Evolutionary conservation across 345 rosid genomes (phyloP).

Genomic region (Corchorus olitorius): DNA sequence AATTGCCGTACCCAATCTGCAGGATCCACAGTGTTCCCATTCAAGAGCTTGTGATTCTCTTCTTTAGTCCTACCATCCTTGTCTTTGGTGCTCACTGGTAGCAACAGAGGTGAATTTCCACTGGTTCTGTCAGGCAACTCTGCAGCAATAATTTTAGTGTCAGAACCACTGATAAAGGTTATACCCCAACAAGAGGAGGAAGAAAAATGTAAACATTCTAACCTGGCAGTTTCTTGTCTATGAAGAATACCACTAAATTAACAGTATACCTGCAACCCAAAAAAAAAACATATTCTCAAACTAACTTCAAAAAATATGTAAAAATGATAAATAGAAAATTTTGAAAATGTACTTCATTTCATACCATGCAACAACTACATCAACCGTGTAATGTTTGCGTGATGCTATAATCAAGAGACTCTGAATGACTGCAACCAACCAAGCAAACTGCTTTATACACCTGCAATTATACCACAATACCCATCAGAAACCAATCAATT

Average conservation of each 20-base stretch:
- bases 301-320: constrained; percentile 18
- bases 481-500: background rate
- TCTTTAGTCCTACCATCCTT: constrained; percentile 75
- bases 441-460: constrained; percentile 81
- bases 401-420: constrained; percentile 94
- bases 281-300: background rate
- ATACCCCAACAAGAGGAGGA: background rate
- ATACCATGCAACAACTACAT: constrained; percentile 96
- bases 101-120: constrained; percentile 47
- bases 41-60: constrained; percentile 92
- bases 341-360: constrained; percentile 20
- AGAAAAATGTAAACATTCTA: constrained; percentile 22
- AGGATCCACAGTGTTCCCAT: constrained; percentile 83
- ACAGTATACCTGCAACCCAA: constrained; percentile 95
- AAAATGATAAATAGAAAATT: background rate
- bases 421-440: constrained; percentile 81
- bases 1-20: constrained; percentile 74
- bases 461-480: constrained; percentile 42
- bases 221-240: constrained; percentile 99
- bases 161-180: constrained; percentile 15
- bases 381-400: constrained; percentile 97
- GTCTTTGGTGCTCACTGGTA: constrained; percentile 67
- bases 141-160: constrained; percentile 37
- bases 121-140: constrained; percentile 79
- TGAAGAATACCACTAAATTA: constrained; percentile 82